Base-by-base conservation (phyloP, 345 rosid genomes). In the Bretschneidera sinensis region DNA sequence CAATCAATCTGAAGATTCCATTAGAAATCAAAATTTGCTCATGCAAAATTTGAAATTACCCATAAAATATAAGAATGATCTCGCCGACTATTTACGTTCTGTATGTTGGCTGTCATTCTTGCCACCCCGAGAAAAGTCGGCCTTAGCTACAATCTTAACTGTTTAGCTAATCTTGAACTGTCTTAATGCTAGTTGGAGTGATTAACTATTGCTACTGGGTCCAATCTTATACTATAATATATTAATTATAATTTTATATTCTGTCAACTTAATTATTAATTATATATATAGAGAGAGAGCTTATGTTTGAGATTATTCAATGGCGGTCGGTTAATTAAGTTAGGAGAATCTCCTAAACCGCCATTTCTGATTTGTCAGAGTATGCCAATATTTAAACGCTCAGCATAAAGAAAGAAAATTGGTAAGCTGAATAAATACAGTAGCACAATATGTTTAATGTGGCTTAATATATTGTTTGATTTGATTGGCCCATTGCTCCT, bases 281-380 rank as follows among this genome's bases (percentile, higher is more conserved):
- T n/a, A n/a, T n/a, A n/a, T n/a, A n/a, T n/a, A n/a, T n/a, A n/a
- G n/a, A n/a, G n/a, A n/a, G n/a, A n/a, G n/a, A n/a, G n/a, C n/a
- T n/a, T n/a, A n/a, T n/a, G n/a, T n/a, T n/a, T n/a, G n/a, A n/a
- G n/a, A n/a, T n/a, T n/a, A n/a, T n/a, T n/a, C n/a, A n/a, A n/a
- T n/a, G n/a, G n/a, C n/a, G n/a, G 81, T 71, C 86, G 86, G 83
- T 71, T 71, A 45, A 61, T 49, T 52, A 66, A 35, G 62, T 43
- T 49, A 48, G 31, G 18, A 62, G 70, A 78, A 78, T 73, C n/a
- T 75, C 67, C 39, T 39, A 28, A 71, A 77, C 84, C 75, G 78
- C 61, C 83, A 69, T 71, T 74, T 73, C 65, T 55, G 74, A 70
- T 69, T 75, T 77, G 84, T 79, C 84, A 80, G 85, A 78, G 53